Evolutionary conservation across 192 early-diverging fungal species (phyloP).

Genomic region (Entomortierella beljakovae): DNA sequence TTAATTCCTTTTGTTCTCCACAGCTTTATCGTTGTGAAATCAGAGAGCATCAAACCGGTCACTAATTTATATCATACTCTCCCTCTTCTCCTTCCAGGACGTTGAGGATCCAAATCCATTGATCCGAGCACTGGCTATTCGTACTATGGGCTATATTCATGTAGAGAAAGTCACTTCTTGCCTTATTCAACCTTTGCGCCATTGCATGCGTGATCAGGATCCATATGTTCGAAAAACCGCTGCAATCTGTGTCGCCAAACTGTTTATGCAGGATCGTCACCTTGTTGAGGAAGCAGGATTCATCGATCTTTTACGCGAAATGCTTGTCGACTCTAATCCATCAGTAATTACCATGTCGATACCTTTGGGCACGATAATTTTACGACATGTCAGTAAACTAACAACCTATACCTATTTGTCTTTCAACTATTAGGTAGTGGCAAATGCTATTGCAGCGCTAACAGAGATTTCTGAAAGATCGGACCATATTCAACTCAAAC

Average conservation of each 20-base stretch:
- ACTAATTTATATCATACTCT: not conserved
- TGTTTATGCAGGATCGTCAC: constrained; percentile 89
- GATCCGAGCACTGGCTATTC: constrained; percentile 93
- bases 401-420: not conserved
- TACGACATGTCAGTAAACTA: not conserved
- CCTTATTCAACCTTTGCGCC: constrained; percentile 87
- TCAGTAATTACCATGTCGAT: constrained; percentile 66
- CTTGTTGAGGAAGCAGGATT: constrained; percentile 90
- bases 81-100: constrained; percentile 67
- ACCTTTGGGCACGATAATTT: not conserved
- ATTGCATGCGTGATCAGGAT: constrained; percentile 86
- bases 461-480: constrained; percentile 95
- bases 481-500: constrained; percentile 83
- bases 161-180: constrained; percentile 91
- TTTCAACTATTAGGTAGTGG: constrained; percentile 79
- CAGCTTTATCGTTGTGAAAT: not conserved
- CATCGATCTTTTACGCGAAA: constrained; percentile 88
- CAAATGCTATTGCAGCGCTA: constrained; percentile 93
- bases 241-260: constrained; percentile 93
- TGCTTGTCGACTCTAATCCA: constrained; percentile 91
- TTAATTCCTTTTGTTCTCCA: not conserved
- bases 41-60: not conserved
- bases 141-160: constrained; percentile 97
- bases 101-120: constrained; percentile 93
- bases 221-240: constrained; percentile 98